Evolutionary conservation across 2,329 filamentous ascomycete species (phyloP), one percentile per base, ranked within the genome.

Genomic region (Atkinsonella texensis): DNA sequence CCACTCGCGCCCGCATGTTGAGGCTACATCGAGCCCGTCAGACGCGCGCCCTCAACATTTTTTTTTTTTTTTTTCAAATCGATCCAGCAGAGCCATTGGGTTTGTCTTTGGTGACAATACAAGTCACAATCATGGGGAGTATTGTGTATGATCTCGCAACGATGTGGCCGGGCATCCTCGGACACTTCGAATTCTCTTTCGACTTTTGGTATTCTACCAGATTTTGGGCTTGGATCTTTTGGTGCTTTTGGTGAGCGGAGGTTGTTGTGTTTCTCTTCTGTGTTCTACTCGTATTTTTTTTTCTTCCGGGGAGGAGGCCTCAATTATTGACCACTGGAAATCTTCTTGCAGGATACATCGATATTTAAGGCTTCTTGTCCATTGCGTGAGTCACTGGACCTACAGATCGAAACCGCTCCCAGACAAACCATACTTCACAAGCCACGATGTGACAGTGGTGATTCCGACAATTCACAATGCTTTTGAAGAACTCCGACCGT

Each of bases 401-500:
- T 95, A 95, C 72, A 86, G 83, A 68, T 89, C 90, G 28, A 87
- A 89, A 55, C 86, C 86, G 42, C 85, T 91, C 51, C 85, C 89
- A 41, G 80, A 81, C 53, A 86, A 89, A 56, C 89, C 91, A n/a
- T 83, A 76, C 44, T 84, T 89, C 65, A 88, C 83, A 31, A 79
- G 83, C 35, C 72, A 87, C 59, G 88, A 97, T 78, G 89, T 95
- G 61, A 95, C 91, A 6, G 89, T 96, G 57, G 87, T 97, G 60
- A 87, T 96, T 55, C 91, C 91, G 8, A 94, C 90, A 11, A 89
- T 97, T 57, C 88, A 94, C 63, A 88, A 89, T 54, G 83, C 82
- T 55, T 89, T 91, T 54, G 83, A 89, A 60, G 88, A 94, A 63
- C 75, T 97, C 55, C 83, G 84, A 50, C 81, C 85, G 54, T 95